A percentile compares a stretch with the other conserved stretches of the same genome.
phyloP scores from a whole-genome alignment of 2,329 filamentous ascomycete genomes.

The Colletotrichum siamense region DNA sequence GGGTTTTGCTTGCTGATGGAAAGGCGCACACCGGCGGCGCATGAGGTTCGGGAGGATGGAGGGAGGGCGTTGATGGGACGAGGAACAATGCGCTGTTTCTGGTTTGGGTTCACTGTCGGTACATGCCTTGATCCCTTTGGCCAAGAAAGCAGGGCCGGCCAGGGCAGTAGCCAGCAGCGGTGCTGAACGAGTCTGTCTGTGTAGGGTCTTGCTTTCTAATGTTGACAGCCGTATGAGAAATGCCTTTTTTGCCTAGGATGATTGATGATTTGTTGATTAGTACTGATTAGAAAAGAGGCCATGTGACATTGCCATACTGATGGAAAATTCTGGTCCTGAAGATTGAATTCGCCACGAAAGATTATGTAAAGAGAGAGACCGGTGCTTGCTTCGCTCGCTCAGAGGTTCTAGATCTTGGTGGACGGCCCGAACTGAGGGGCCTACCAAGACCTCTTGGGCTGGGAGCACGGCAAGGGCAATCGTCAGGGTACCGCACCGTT shows the following conservation, averaged over 20 bases:
- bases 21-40: background rate
- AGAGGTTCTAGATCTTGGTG: conserved; percentile 18
- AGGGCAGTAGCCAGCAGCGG: background rate
- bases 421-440: conserved; percentile 13
- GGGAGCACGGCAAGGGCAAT: background rate
- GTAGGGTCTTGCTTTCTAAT: conserved; percentile 1
- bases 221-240: background rate
- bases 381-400: background rate
- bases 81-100: conserved; percentile 22
- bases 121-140: background rate
- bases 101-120: conserved; percentile 8
- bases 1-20: background rate
- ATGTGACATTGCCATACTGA: background rate
- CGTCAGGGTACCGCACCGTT: background rate
- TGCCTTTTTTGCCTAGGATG: background rate
- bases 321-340: background rate
- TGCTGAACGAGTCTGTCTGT: background rate
- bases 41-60: conserved; percentile 10
- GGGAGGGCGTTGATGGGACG: conserved; percentile 12
- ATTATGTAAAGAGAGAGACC: conserved; percentile 3
- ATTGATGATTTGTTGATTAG: background rate
- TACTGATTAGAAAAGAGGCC: background rate
- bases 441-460: background rate
- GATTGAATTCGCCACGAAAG: conserved; percentile 4
- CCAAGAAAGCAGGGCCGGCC: conserved; percentile 4